These are phyloP conservation scores for Pterocarpus macrocarpus DNA, from an alignment of 306 rosid genomes.

Conservation along the genomic window DNA sequence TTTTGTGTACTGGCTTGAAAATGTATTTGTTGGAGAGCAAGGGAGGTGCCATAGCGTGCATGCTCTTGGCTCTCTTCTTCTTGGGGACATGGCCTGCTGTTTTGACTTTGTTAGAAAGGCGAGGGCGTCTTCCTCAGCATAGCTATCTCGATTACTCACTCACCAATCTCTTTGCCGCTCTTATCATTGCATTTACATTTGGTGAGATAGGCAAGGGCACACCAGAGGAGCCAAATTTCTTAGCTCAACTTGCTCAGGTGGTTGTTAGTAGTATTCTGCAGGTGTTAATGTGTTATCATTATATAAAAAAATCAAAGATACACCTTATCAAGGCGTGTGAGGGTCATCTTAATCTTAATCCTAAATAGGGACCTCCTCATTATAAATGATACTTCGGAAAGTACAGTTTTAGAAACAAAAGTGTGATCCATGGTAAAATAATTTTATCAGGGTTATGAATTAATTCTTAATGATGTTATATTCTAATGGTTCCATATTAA, in stretches of 20 bases:
- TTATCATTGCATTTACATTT: constrained; percentile 78
- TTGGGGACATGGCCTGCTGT: constrained; percentile 97
- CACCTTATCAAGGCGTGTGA: background rate
- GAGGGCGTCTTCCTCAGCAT: constrained; percentile 97
- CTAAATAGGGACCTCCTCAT: background rate
- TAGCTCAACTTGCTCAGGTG: constrained; percentile 81
- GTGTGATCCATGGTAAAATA: background rate
- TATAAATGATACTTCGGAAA: background rate
- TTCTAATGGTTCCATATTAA: constrained; percentile 8
- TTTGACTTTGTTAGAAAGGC: constrained; percentile 77
- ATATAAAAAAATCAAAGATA: background rate
- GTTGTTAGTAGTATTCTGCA: constrained; percentile 30
- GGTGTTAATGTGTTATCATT: constrained; percentile 5
- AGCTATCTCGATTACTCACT: constrained; percentile 91
- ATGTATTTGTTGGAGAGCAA: constrained; percentile 92
- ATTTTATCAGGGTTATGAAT: constrained; percentile 11
- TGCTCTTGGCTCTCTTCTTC: constrained; percentile 81
- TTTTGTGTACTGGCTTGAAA: constrained; percentile 49
- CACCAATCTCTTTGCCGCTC: constrained; percentile 87
- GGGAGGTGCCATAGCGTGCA: constrained; percentile 85
- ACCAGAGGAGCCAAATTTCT: constrained; percentile 64
- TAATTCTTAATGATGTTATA: background rate
- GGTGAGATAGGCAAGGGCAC: constrained; percentile 82
- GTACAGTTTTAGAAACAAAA: constrained; percentile 16
- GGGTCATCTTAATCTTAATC: background rate